Evolutionary conservation across 192 early-diverging fungal species (phyloP).

Genomic region (Dissophora ornata): DNA sequence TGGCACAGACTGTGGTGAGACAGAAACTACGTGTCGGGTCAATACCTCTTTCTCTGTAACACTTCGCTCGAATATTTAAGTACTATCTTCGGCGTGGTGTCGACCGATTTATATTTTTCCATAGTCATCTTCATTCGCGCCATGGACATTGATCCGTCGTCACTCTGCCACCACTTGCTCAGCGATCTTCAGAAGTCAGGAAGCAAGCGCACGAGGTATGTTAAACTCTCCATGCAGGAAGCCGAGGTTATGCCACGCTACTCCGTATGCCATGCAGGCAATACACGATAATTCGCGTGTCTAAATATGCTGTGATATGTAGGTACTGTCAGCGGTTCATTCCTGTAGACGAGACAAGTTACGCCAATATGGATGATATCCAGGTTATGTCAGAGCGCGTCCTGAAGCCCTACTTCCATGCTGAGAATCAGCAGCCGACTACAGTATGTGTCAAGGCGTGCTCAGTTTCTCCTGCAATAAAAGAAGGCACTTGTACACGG

Average conservation of each 20-base stretch:
- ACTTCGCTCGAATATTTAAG: not conserved
- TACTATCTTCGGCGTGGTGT: not conserved
- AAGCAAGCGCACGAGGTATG: constrained; percentile 55
- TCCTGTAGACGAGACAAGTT: constrained; percentile 64
- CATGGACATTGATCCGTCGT: constrained; percentile 55
- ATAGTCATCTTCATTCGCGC: constrained; percentile 64
- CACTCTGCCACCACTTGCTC: constrained; percentile 51
- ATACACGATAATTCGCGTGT: constrained; percentile 7
- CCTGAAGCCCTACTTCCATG: constrained; percentile 59
- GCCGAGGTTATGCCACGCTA: not conserved
- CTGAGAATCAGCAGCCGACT: constrained; percentile 34
- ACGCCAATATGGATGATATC: constrained; percentile 63
- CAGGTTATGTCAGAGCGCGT: constrained; percentile 51
- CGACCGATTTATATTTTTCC: not conserved
- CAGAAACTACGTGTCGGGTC: not conserved
- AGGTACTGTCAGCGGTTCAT: constrained; percentile 64
- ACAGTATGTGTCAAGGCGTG: constrained; percentile 19
- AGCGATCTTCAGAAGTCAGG: constrained; percentile 44
- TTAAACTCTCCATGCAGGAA: not conserved
- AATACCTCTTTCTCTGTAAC: no score
- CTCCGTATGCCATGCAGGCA: constrained; percentile 35
- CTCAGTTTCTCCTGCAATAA: not conserved
- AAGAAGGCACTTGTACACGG: not conserved
- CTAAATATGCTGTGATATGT: not conserved
- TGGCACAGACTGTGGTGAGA: constrained; percentile 64